Percentiles rank a stretch among this genome's conserved stretches.
Conservation (phyloP, 495 filamentous ascomycete genomes). For the Penicillium atrosanguineum region DNA sequence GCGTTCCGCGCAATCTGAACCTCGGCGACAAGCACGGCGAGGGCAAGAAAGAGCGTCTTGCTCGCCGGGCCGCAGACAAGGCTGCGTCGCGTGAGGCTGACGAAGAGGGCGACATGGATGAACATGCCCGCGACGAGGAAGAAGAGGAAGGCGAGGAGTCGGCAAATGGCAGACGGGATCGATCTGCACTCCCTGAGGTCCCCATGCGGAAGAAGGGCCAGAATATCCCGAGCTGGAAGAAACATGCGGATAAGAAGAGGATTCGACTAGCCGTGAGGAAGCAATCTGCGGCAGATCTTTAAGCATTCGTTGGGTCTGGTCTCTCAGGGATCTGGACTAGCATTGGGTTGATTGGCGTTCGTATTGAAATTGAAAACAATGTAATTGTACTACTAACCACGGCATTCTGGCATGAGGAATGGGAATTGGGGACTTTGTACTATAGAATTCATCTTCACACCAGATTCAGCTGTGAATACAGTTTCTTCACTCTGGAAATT, state of each 20-base stretch:
- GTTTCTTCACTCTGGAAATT: conserved; percentile 18
- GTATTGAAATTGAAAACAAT: conserved; percentile 3
- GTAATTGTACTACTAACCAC: conserved; percentile 9
- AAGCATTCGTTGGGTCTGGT: conserved; percentile 13
- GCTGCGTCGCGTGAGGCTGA: conserved; percentile 24
- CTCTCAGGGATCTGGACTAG: conserved; percentile 1
- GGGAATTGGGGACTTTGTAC: conserved; percentile 17
- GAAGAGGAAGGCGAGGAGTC: conserved; percentile 17
- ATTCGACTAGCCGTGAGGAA: conserved; percentile 41
- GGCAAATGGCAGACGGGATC: neutral
- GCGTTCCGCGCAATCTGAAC: conserved; percentile 57
- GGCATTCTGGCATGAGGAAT: conserved; percentile 14
- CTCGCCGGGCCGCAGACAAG: conserved; percentile 34
- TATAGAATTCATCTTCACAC: conserved; percentile 19
- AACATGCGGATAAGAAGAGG: conserved; percentile 43
- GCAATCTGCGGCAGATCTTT: conserved; percentile 23
- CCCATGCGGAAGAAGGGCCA: conserved; percentile 38
- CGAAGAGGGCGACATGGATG: conserved; percentile 16
- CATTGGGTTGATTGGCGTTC: conserved; percentile 17
- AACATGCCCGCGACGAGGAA: conserved; percentile 25
- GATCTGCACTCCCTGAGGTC: conserved; percentile 17
- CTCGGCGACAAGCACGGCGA: conserved; percentile 60
- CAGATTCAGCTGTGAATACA: conserved; percentile 17
- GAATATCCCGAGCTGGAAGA: conserved; percentile 48
- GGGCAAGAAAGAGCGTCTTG: conserved; percentile 48